Conservation (phyloP, 306 rosid species). For the Spatholobus suberectus region DNA sequence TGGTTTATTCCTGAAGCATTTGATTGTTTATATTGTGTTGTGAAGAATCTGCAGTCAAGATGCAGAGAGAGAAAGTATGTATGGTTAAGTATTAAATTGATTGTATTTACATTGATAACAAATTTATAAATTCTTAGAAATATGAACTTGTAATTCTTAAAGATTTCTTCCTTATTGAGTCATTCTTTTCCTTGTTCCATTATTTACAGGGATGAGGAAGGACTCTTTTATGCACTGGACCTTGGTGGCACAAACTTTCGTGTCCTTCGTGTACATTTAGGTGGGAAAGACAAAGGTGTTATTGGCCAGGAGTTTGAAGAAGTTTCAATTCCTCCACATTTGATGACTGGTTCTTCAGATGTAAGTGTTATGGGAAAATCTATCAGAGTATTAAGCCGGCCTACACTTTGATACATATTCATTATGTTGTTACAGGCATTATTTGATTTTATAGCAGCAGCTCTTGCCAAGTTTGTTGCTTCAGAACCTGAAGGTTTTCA, state of each 20-base stretch:
- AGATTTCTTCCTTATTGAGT: neutral
- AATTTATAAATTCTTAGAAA: neutral
- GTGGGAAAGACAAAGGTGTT: constrained; percentile 74
- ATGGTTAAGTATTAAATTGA: neutral
- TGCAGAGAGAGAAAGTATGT: neutral
- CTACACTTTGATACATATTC: constrained; percentile 14
- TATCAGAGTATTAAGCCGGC: constrained; percentile 18
- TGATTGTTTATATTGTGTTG: constrained; percentile 28
- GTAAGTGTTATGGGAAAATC: constrained; percentile 56
- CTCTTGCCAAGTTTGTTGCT: constrained; percentile 76
- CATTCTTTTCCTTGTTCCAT: constrained; percentile 23
- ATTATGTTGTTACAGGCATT: constrained; percentile 64
- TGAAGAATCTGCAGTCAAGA: constrained; percentile 4
- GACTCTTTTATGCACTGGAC: constrained; percentile 85
- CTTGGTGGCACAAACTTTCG: constrained; percentile 98
- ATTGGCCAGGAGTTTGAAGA: constrained; percentile 67
- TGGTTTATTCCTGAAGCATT: constrained; percentile 8
- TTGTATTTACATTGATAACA: constrained; percentile 6
- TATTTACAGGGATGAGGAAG: constrained; percentile 74
- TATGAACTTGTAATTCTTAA: constrained; percentile 20
- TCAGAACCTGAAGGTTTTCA: constrained; percentile 79
- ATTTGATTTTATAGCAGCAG: constrained; percentile 84
- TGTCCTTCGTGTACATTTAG: constrained; percentile 87
- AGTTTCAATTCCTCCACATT: constrained; percentile 86
- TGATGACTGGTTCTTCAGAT: constrained; percentile 86